A percentile compares a stretch with the other conserved stretches of the same genome.
Conservation (phyloP, 495 filamentous ascomycete genomes). For the Oidiodendron maius region DNA sequence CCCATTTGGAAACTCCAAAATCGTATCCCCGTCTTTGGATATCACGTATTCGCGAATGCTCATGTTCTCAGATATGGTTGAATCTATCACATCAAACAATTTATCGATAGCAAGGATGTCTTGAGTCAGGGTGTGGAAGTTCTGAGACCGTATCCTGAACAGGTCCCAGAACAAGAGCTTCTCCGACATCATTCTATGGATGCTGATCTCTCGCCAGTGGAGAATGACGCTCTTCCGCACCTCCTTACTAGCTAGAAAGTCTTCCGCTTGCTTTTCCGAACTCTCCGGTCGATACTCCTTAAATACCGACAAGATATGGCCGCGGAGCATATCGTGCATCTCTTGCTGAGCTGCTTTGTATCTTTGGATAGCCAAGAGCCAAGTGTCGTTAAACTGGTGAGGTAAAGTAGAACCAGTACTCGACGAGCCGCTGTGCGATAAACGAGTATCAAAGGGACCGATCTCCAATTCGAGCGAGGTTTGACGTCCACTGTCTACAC, state of each 20-base stretch:
- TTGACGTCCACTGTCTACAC: constrained; percentile 7
- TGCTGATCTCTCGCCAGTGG: constrained; percentile 27
- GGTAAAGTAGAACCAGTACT: constrained; percentile 6
- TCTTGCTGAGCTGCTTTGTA: constrained; percentile 26
- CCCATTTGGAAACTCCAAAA: constrained; percentile 32
- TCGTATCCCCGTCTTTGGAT: constrained; percentile 25
- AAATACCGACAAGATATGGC: constrained; percentile 24
- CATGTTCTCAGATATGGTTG: constrained; percentile 2
- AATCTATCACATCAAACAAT: constrained; percentile 6
- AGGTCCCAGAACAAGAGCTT: constrained; percentile 24
- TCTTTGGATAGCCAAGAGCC: constrained; percentile 25
- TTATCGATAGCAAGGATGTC: constrained; percentile 15
- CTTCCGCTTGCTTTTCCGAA: constrained; percentile 20
- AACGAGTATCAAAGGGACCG: constrained; percentile 12
- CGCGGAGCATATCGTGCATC: constrained; percentile 22
- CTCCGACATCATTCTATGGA: constrained; percentile 27
- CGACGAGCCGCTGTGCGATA: constrained; percentile 10
- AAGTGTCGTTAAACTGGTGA: constrained; percentile 16
- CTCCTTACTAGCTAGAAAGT: constrained; percentile 21
- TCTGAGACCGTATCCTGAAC: constrained; percentile 15
- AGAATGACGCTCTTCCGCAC: constrained; percentile 21
- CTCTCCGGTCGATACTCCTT: constrained; percentile 26
- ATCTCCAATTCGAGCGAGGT: constrained; percentile 14
- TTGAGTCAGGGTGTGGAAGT: constrained; percentile 17
- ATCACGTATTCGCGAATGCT: constrained; percentile 16